Evolutionary conservation across 306 rosid species (phyloP).

Genomic region (Corylus heterophylla): DNA sequence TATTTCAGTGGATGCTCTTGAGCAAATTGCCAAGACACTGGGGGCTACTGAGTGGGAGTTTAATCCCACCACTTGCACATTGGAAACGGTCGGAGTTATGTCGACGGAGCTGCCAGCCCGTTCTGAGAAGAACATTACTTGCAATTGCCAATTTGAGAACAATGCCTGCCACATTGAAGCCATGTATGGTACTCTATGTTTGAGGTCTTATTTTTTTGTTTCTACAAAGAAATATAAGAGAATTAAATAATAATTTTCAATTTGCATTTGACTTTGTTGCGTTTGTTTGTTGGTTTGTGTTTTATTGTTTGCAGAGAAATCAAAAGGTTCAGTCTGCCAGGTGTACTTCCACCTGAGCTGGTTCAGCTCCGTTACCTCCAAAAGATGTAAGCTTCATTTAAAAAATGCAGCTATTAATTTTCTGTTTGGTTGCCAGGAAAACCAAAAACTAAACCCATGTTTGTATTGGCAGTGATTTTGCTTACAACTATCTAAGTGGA

Average conservation of each 20-base stretch:
- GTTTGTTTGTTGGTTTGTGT: neutral
- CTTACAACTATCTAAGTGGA: slow-evolving; percentile 30
- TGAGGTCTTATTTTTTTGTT: too few species aligned
- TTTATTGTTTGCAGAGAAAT: neutral
- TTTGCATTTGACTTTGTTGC: too few species aligned
- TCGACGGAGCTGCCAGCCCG: slow-evolving; percentile 38
- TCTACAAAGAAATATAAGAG: too few species aligned
- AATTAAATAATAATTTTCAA: too few species aligned
- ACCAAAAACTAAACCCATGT: neutral
- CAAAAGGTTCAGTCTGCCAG: neutral
- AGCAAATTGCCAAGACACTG: slow-evolving; percentile 55
- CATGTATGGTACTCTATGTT: slow-evolving; percentile 40
- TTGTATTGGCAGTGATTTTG: slow-evolving; percentile 28
- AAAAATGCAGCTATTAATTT: neutral
- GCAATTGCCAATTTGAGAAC: neutral
- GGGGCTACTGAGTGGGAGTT: slow-evolving; percentile 72
- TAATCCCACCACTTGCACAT: slow-evolving; percentile 52
- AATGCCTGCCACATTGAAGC: slow-evolving; percentile 58
- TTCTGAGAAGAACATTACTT: slow-evolving; percentile 15
- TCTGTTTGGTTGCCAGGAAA: neutral
- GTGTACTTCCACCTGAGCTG: neutral
- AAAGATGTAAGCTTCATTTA: neutral
- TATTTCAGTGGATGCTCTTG: slow-evolving; percentile 63
- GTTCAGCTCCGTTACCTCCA: neutral
- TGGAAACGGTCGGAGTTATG: slow-evolving; percentile 38